Conservation (phyloP, 2,329 filamentous ascomycete genomes). For the Elsinoe australis region DNA sequence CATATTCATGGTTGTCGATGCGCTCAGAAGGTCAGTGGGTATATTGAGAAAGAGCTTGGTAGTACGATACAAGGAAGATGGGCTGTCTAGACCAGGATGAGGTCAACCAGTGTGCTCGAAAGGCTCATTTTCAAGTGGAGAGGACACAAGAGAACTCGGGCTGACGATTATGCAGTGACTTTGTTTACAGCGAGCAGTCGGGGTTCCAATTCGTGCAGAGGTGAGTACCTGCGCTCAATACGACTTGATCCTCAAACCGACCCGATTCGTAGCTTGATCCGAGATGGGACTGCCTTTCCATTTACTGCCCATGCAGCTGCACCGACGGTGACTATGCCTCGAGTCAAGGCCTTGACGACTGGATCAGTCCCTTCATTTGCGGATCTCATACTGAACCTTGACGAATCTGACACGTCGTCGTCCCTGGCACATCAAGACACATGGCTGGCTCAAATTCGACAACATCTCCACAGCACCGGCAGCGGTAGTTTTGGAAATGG, state of each 20-base stretch:
- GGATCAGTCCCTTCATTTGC: conserved; percentile 97
- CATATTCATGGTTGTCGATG: conserved; percentile 97
- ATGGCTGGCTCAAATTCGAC: conserved; percentile 85
- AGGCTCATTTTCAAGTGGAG: not conserved
- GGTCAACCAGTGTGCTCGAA: not conserved
- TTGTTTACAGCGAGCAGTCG: conserved; percentile 74
- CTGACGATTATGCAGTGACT: conserved; percentile 57
- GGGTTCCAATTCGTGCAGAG: conserved; percentile 84
- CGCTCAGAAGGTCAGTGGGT: conserved; percentile 67
- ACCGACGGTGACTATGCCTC: conserved; percentile 96
- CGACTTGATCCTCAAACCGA: not conserved
- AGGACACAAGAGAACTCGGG: not conserved
- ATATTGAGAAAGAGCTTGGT: not conserved
- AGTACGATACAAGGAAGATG: not conserved
- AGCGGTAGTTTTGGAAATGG: conserved; percentile 36
- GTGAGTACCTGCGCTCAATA: conserved; percentile 42
- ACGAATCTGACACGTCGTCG: conserved; percentile 86
- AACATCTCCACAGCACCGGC: conserved; percentile 30
- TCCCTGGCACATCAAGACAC: conserved; percentile 84
- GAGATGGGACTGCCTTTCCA: conserved; percentile 72
- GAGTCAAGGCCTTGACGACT: conserved; percentile 93
- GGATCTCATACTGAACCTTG: conserved; percentile 92
- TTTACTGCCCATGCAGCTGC: conserved; percentile 96
- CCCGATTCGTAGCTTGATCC: conserved; percentile 72
- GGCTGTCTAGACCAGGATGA: not conserved